Percentiles rank a stretch among this genome's conserved stretches.
These are phyloP conservation scores for Alnus rubra DNA, from an alignment of 306 rosid species.

Conservation along the genomic window DNA sequence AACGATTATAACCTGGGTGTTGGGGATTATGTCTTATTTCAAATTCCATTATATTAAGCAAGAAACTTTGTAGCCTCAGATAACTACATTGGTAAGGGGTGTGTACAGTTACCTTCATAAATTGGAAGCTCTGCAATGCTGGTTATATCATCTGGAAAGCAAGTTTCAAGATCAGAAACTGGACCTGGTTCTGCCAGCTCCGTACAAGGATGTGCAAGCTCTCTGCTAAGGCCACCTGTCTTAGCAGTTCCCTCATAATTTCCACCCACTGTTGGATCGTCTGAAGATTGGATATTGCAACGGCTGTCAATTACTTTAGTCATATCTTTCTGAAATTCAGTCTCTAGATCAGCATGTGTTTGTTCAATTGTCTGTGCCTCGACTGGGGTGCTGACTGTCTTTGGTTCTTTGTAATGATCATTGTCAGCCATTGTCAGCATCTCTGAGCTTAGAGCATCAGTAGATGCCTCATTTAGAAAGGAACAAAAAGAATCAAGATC, in stretches of 20 bases:
- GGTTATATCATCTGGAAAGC: slow-evolving; percentile 26
- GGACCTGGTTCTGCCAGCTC: slow-evolving; percentile 4
- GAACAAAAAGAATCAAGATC: slow-evolving; percentile 64
- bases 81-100: background rate
- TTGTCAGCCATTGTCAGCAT: slow-evolving; percentile 23
- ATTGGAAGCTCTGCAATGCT: slow-evolving; percentile 24
- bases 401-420: slow-evolving; percentile 33
- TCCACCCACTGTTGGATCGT: slow-evolving; percentile 20
- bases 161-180: slow-evolving; percentile 34
- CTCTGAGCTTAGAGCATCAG: slow-evolving; percentile 37
- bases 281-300: slow-evolving; percentile 29
- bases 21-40: background rate
- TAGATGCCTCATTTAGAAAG: slow-evolving; percentile 54
- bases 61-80: background rate
- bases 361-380: slow-evolving; percentile 26
- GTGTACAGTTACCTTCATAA: slow-evolving; percentile 50
- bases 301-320: slow-evolving; percentile 24
- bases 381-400: slow-evolving; percentile 31
- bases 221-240: slow-evolving; percentile 12
- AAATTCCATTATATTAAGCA: background rate
- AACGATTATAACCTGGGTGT: background rate
- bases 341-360: slow-evolving; percentile 34
- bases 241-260: slow-evolving; percentile 20
- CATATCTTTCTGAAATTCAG: slow-evolving; percentile 32
- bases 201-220: slow-evolving; percentile 10